phyloP scores from a whole-genome alignment of 1,139 yeast species.

The Yamadazyma kanchanaburiensis region DNA sequence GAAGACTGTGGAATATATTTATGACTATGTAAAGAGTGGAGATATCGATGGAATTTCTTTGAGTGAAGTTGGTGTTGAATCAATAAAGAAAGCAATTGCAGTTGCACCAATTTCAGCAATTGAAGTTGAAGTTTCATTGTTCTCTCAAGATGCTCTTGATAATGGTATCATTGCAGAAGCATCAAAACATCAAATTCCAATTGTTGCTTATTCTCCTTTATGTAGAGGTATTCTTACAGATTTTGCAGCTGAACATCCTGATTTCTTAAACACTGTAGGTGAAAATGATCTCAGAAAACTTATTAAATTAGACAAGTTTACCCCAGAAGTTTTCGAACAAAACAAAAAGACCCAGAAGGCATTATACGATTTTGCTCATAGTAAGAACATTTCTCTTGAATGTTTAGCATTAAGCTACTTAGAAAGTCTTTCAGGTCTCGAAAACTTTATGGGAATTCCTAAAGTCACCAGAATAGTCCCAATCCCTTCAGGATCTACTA shows the following conservation, averaged over 20 bases:
- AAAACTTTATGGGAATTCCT: slow-evolving; percentile 23
- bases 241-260: slow-evolving; percentile 34
- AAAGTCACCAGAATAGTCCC: slow-evolving; percentile 62
- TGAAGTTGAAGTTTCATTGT: slow-evolving; percentile 73
- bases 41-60: slow-evolving; percentile 64
- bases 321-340: slow-evolving; percentile 49
- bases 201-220: slow-evolving; percentile 78
- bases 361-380: slow-evolving; percentile 48
- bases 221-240: slow-evolving; percentile 81
- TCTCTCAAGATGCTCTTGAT: slow-evolving; percentile 53
- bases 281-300: slow-evolving; percentile 43
- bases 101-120: slow-evolving; percentile 57
- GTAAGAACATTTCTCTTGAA: slow-evolving; percentile 49
- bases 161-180: slow-evolving; percentile 63
- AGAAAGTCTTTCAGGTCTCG: slow-evolving; percentile 7
- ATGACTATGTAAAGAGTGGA: slow-evolving; percentile 53
- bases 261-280: slow-evolving; percentile 7
- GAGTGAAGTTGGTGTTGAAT: slow-evolving; percentile 63
- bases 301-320: slow-evolving; percentile 50
- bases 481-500: slow-evolving; percentile 71
- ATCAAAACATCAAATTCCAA: slow-evolving; percentile 47
- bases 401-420: slow-evolving; percentile 78
- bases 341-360: slow-evolving; percentile 47
- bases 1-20: slow-evolving; percentile 47
- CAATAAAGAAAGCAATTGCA: slow-evolving; percentile 54